Evolutionary conservation across 2,329 filamentous ascomycete genomes (phyloP).

Genomic region (Cadophora sp.): DNA sequence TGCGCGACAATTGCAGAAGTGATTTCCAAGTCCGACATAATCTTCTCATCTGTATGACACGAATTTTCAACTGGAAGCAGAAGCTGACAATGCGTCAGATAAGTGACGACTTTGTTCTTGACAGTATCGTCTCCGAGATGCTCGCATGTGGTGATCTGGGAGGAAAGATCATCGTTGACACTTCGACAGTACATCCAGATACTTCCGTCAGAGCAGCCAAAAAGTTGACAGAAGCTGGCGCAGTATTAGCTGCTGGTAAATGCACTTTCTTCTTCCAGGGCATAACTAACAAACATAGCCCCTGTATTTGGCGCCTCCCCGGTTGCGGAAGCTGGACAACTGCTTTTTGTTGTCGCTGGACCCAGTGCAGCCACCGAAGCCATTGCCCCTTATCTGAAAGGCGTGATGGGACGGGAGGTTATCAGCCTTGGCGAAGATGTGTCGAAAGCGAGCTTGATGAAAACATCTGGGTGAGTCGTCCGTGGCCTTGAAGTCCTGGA

Average conservation of each 20-base stretch:
- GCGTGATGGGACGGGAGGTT: slow-evolving; percentile 50
- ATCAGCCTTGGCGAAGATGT: slow-evolving; percentile 52
- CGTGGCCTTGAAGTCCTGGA: not conserved
- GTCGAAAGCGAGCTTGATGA: slow-evolving; percentile 50
- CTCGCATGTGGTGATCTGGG: slow-evolving; percentile 33
- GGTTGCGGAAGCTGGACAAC: slow-evolving; percentile 50
- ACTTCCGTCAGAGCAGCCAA: slow-evolving; percentile 44
- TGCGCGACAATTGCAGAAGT: slow-evolving; percentile 45
- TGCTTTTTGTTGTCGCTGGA: slow-evolving; percentile 52
- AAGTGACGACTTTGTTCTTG: slow-evolving; percentile 49
- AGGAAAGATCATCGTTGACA: slow-evolving; percentile 44
- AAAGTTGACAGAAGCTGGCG: slow-evolving; percentile 45
- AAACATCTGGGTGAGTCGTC: slow-evolving; percentile 46
- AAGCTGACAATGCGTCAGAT: slow-evolving; percentile 34
- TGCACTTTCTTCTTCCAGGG: slow-evolving; percentile 24
- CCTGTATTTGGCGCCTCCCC: slow-evolving; percentile 53
- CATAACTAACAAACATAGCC: slow-evolving; percentile 43
- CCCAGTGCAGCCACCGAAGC: slow-evolving; percentile 44
- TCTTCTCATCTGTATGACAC: slow-evolving; percentile 38
- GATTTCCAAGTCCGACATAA: slow-evolving; percentile 24
- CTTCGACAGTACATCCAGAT: slow-evolving; percentile 44
- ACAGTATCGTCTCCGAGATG: slow-evolving; percentile 40
- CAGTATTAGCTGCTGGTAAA: slow-evolving; percentile 47
- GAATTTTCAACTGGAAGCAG: not conserved
- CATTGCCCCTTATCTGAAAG: slow-evolving; percentile 50